Percentiles rank a stretch among this genome's conserved stretches.
phyloP scores from a whole-genome alignment of 108 stramenopile species.

The Stephanodiscus minutulus region DNA sequence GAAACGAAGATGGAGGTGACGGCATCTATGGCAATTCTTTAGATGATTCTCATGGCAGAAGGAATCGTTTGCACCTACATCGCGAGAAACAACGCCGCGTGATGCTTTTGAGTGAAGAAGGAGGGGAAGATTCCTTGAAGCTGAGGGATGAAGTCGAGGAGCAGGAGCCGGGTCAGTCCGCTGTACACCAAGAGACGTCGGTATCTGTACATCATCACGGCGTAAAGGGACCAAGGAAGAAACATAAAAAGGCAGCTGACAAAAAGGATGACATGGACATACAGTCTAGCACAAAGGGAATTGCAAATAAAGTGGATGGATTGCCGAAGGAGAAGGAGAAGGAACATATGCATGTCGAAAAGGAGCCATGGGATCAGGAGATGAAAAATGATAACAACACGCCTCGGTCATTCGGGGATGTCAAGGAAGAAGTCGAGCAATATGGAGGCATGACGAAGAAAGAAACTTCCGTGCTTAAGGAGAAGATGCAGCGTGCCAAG shows the following conservation, averaged over 20 bases:
- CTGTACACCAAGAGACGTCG: not conserved
- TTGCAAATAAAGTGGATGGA: not conserved
- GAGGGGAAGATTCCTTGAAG: not conserved
- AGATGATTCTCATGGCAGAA: not conserved
- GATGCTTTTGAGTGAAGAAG: not conserved
- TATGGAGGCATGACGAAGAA: not conserved
- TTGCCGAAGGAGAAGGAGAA: not conserved
- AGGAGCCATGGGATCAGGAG: not conserved
- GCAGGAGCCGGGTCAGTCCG: not conserved
- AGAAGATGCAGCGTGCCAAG: not conserved
- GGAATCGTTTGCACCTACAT: not conserved
- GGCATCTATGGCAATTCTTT: not conserved
- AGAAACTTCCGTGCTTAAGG: not conserved
- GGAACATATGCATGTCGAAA: not conserved
- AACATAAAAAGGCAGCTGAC: not conserved
- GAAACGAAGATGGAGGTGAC: not conserved
- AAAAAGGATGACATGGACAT: not conserved
- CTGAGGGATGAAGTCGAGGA: not conserved
- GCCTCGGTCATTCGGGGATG: not conserved
- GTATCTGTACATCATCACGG: not conserved
- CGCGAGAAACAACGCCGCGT: not conserved
- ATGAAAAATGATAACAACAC: not conserved
- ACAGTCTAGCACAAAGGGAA: not conserved
- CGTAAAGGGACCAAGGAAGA: not conserved
- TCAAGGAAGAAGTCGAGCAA: not conserved